phyloP scores from a whole-genome alignment of 305 asterid genomes.

The Solanum hybrid region DNA sequence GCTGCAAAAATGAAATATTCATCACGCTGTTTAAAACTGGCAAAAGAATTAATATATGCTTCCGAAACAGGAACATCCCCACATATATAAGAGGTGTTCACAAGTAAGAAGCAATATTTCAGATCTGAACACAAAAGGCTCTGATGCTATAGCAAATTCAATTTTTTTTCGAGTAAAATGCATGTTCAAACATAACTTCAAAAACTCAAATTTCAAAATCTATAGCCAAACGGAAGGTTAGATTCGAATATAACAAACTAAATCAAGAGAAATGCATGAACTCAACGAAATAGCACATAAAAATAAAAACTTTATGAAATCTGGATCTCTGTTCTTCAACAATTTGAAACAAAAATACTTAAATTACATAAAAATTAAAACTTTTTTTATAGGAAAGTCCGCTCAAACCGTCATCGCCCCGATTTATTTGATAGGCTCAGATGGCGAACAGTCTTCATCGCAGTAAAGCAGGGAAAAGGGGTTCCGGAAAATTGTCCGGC shows the following conservation, averaged over 20 bases:
- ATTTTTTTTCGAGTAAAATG: background rate
- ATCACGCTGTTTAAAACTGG: constrained; percentile 1
- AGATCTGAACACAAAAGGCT: background rate
- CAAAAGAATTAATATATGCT: background rate
- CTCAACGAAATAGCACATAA: background rate
- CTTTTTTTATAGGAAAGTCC: constrained; percentile 22
- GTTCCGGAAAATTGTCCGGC: background rate
- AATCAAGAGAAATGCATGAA: background rate
- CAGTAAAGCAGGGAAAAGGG: constrained; percentile 23
- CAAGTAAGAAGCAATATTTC: constrained; percentile 1
- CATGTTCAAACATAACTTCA: background rate
- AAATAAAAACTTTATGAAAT: background rate
- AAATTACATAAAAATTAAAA: background rate
- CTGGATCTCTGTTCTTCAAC: background rate
- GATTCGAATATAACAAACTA: background rate
- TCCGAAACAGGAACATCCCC: constrained; percentile 5
- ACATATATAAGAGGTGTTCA: background rate
- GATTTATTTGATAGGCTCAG: constrained; percentile 24
- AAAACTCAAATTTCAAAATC: background rate
- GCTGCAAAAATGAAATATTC: background rate
- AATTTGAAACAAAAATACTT: background rate
- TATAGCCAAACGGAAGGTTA: background rate
- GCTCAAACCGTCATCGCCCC: constrained; percentile 52
- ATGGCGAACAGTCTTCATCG: constrained; percentile 65
- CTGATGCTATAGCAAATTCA: background rate